These are phyloP conservation scores for Scutellaria baicalensis DNA, from an alignment of 257 asterid species.

Conservation along the genomic window DNA sequence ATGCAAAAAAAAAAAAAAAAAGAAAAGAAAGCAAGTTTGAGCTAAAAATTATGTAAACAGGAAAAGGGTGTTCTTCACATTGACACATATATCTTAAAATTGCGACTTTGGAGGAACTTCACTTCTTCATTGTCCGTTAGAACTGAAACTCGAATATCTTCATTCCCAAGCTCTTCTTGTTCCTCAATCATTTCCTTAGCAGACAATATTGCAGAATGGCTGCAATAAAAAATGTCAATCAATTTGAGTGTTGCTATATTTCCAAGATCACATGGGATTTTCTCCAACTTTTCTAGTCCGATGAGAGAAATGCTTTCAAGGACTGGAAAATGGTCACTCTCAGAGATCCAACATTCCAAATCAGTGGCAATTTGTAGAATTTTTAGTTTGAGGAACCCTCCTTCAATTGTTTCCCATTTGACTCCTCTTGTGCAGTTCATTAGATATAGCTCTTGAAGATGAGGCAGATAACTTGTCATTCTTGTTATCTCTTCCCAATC, in stretches of 20 bases:
- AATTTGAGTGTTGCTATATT: neutral
- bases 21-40: too few species aligned
- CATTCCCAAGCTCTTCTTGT: neutral
- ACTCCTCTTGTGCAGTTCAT: neutral
- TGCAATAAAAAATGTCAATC: neutral
- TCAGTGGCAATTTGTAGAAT: neutral
- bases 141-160: neutral
- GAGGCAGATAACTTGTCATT: neutral
- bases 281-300: neutral
- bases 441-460: neutral
- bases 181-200: neutral
- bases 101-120: too few species aligned
- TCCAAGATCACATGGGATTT: neutral
- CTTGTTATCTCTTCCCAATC: neutral
- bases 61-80: too few species aligned
- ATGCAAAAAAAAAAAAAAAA: too few species aligned
- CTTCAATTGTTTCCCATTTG: neutral
- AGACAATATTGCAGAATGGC: neutral
- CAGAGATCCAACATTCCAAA: neutral
- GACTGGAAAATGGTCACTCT: neutral
- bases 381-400: neutral
- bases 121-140: too few species aligned
- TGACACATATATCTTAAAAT: too few species aligned
- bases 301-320: neutral
- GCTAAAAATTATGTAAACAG: too few species aligned